Conservation (phyloP, 768 basidiomycete species). For the Pholiota microspora region DNA sequence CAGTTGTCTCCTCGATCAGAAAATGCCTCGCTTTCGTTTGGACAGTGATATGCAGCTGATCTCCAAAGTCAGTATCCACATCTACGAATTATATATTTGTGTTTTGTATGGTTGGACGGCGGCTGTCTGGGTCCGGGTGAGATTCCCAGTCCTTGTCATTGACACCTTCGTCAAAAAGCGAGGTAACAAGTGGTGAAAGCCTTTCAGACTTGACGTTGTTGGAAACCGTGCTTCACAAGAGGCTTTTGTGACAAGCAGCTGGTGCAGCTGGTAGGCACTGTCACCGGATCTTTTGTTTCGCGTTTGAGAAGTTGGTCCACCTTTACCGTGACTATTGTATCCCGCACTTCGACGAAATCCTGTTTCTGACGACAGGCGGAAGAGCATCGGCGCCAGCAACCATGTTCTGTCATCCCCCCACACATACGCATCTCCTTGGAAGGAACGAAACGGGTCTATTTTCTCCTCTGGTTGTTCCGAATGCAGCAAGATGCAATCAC, state of each 20-base stretch:
- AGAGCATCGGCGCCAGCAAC: conserved; percentile 17
- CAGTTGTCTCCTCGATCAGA: conserved; percentile 8
- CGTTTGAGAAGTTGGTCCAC: conserved; percentile 10
- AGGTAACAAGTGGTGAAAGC: conserved; percentile 7
- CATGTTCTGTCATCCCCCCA: conserved; percentile 11
- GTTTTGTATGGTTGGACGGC: not conserved
- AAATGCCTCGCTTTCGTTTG: conserved; percentile 5
- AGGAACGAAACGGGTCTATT: conserved; percentile 15
- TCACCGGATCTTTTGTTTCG: conserved; percentile 20
- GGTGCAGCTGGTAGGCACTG: conserved; percentile 14
- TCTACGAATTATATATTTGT: conserved; percentile 3
- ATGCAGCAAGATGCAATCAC: conserved; percentile 42
- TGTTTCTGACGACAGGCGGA: conserved; percentile 14
- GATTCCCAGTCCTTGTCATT: not conserved
- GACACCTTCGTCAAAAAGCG: conserved; percentile 3
- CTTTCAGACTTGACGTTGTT: conserved; percentile 22
- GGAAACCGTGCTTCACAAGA: conserved; percentile 19
- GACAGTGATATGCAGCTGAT: conserved; percentile 5
- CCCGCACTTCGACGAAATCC: conserved; percentile 3
- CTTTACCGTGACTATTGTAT: conserved; percentile 17
- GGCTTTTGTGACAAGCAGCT: conserved; percentile 17
- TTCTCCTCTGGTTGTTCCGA: conserved; percentile 20
- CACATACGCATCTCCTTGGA: conserved; percentile 11
- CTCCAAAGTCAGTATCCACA: conserved; percentile 7
- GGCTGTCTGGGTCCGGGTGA: conserved; percentile 4